Evolutionary conservation across 2,329 filamentous ascomycete species (phyloP).

Genomic region (Dissoconium aciculare): DNA sequence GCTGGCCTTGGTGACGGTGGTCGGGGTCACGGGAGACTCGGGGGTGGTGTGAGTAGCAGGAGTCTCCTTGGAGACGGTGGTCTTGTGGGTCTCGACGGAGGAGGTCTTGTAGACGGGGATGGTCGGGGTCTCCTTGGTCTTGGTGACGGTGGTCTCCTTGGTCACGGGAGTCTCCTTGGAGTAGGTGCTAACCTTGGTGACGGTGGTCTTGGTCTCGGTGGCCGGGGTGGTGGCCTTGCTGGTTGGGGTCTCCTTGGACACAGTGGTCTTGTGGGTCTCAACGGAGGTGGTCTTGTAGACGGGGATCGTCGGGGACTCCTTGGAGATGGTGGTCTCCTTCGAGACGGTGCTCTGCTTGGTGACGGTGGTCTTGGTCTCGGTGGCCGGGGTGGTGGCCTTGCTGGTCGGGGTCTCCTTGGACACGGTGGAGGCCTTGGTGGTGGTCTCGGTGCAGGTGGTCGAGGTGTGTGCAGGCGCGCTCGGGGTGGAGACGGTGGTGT

Average conservation of each 20-base stretch:
- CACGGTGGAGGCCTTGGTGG: conserved; percentile 2
- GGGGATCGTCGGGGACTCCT: conserved; percentile 2
- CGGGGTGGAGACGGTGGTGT: conserved; percentile 1
- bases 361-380: not conserved
- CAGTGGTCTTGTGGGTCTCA: conserved; percentile 5
- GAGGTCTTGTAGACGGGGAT: conserved; percentile 4
- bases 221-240: not conserved
- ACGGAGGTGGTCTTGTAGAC: conserved; percentile 5
- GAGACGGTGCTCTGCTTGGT: too few species aligned
- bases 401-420: not conserved
- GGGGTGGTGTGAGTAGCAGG: not conserved
- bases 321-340: conserved; percentile 6
- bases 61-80: conserved; percentile 4
- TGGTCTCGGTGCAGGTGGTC: not conserved
- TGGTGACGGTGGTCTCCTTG: not conserved
- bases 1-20: not conserved
- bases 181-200: too few species aligned
- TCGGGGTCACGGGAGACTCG: not conserved
- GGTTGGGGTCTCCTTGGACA: conserved; percentile 1
- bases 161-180: too few species aligned
- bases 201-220: not conserved
- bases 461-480: conserved; percentile 1
- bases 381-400: not conserved
- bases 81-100: conserved; percentile 4
- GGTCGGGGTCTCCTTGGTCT: conserved; percentile 4